Conservation (phyloP, 495 filamentous ascomycete species). For the Aeminium ludgeri region DNA sequence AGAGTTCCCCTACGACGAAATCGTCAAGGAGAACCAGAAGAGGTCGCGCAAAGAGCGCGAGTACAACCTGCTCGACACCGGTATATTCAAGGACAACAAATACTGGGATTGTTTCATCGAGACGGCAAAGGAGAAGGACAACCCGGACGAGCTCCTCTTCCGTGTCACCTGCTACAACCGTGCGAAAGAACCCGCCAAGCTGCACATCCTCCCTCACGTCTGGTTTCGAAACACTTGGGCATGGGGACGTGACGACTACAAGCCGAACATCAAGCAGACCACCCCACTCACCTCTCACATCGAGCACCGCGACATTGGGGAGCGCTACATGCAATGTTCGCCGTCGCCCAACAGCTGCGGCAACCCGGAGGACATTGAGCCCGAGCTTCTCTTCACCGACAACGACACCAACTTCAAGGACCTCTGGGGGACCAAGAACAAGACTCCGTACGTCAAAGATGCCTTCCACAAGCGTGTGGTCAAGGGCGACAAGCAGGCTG, state of each 20-base stretch:
- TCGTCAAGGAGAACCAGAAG: conserved; percentile 65
- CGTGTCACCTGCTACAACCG: conserved; percentile 93
- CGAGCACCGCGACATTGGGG: conserved; percentile 58
- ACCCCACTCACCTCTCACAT: conserved; percentile 51
- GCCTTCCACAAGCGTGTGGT: conserved; percentile 84
- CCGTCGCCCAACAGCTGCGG: conserved; percentile 71
- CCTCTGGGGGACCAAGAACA: conserved; percentile 57
- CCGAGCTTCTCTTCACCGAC: conserved; percentile 75
- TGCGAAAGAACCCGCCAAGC: conserved; percentile 70
- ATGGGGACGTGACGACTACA: conserved; percentile 70
- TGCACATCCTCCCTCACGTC: conserved; percentile 87
- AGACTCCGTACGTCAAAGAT: conserved; percentile 78
- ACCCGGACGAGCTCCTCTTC: conserved; percentile 81
- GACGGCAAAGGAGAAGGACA: conserved; percentile 78
- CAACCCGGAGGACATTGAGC: conserved; percentile 66
- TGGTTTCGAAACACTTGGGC: conserved; percentile 97
- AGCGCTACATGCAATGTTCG: conserved; percentile 69
- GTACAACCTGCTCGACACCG: conserved; percentile 84
- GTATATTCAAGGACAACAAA: conserved; percentile 73
- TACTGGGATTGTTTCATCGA: conserved; percentile 98
- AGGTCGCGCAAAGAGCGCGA: conserved; percentile 60
- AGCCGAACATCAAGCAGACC: conserved; percentile 53
- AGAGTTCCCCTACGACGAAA: conserved; percentile 77
- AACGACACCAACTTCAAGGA: conserved; percentile 78
- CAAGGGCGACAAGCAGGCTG: conserved; percentile 54